Evolutionary conservation across 768 basidiomycete genomes (phyloP).

Genomic region (Clitopilus passeckerianus): DNA sequence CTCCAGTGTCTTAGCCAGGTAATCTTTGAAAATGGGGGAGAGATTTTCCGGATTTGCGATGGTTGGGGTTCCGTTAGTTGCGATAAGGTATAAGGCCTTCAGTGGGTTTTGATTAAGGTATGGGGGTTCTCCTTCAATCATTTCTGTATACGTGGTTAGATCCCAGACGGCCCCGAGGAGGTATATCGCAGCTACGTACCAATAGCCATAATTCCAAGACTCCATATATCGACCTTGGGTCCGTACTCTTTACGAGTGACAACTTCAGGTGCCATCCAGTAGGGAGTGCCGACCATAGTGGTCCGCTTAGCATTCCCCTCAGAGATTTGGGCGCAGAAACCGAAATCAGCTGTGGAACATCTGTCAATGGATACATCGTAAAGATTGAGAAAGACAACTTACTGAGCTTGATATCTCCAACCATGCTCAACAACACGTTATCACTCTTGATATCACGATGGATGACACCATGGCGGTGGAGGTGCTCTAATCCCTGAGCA

Average conservation of each 20-base stretch:
- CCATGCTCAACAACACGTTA: constrained; percentile 88
- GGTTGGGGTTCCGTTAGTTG: constrained; percentile 95
- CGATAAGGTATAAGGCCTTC: constrained; percentile 96
- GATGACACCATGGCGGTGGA: constrained; percentile 95
- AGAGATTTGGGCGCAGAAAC: constrained; percentile 97
- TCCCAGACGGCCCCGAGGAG: constrained; percentile 1
- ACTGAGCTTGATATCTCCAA: constrained; percentile 98
- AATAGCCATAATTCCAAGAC: constrained; percentile 93
- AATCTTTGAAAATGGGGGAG: constrained; percentile 81
- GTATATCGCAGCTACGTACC: constrained; percentile 42
- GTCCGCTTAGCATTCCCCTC: constrained; percentile 91
- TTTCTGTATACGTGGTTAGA: constrained; percentile 49
- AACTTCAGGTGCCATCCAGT: constrained; percentile 99
- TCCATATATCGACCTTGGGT: constrained; percentile 98
- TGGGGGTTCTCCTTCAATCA: constrained; percentile 98
- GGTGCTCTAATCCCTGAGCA: constrained; percentile 87
- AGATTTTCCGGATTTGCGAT: constrained; percentile 84
- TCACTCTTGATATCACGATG: constrained; percentile 99
- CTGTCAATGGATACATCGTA: neutral
- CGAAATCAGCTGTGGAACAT: constrained; percentile 76
- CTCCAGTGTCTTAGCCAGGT: constrained; percentile 82
- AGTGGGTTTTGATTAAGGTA: constrained; percentile 96
- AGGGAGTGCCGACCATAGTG: constrained; percentile 98
- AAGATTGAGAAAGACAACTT: constrained; percentile 28
- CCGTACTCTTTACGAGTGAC: constrained; percentile 98